Evolutionary conservation across 2,329 filamentous ascomycete genomes (phyloP), one percentile per base, ranked within the genome.

Genomic region (Gnomoniopsis sp.): DNA sequence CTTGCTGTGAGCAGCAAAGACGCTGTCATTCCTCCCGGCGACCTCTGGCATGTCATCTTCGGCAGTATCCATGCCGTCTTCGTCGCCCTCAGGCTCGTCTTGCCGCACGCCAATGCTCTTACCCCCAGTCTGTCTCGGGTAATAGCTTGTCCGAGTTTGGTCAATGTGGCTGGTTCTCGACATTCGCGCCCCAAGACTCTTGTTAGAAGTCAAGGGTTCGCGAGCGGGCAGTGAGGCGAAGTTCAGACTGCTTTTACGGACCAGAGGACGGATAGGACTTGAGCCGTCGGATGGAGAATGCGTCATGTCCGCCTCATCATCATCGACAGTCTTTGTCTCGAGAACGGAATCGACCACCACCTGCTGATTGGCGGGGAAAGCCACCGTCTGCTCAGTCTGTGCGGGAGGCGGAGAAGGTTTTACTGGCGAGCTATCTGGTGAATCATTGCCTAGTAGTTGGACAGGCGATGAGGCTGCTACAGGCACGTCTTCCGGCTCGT

Each of bases 211-310:
- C 54, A 98, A 78, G 38, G 93, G 93, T 68, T 98, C 93, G 62
- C 95, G 85, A 2, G 93, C 93, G 33, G 95, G 95, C 14, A 99
- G 79, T 19, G 95, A 91, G 41, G 95, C 91, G 75, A 99, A 98
- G 60, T 90, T 96, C 61, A 99, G 81, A 71, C 93, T 98, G 74
- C 93, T 96, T 79, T 98, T 98, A 61, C 93, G 88, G 65, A 96
- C 83, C 33, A 90, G 79, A 2, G 89, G 88, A 65, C 90, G 83
- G 51, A 89, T 85, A 0, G 90, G 90, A 65, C 88, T 93, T 0
- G 89, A 91, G 1, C 78, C 81, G 50, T 90, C 88, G 2, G 88
- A 90, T 17, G 83, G 82, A 3, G 87, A 88, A 61, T 79, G 77
- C 22, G 75, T 74, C 61, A 83, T 83, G 43, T 83, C 80, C 49